These are phyloP conservation scores for Aegilops speltoides DNA, from an alignment of 176 grass and related monocot species.

Conservation along the genomic window DNA sequence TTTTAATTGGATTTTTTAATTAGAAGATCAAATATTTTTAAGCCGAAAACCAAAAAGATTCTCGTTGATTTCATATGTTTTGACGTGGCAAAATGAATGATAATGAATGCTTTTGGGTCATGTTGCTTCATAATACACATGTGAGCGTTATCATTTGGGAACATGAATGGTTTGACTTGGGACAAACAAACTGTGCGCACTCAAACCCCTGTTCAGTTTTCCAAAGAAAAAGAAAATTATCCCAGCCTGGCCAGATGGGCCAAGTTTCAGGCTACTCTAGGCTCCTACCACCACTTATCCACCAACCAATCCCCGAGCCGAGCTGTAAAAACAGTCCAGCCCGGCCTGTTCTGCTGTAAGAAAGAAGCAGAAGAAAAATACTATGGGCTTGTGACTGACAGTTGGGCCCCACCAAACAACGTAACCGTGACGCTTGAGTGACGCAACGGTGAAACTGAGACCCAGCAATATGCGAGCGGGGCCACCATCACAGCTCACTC, in stretches of 20 bases:
- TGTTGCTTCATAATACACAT: no score
- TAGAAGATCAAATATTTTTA: no score
- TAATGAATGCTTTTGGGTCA: no score
- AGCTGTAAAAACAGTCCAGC: not conserved
- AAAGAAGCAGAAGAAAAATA: not conserved
- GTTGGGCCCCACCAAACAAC: not conserved
- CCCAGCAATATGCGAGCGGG: not conserved
- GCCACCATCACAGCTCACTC: not conserved
- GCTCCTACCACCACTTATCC: not conserved
- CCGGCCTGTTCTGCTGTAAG: no score
- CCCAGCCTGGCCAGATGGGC: not conserved
- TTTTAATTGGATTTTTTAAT: no score
- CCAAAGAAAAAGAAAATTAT: not conserved
- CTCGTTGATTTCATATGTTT: no score
- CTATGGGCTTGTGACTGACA: not conserved
- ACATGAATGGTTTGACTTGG: no score
- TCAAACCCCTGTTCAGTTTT: not conserved
- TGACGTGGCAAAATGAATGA: no score
- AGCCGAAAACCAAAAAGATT: no score
- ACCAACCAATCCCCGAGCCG: not conserved
- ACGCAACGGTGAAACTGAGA: not conserved
- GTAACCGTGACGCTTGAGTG: slow-evolving; percentile 15
- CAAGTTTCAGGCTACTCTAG: not conserved
- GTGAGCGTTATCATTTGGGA: no score
- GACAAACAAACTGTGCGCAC: no score